phyloP scores from a whole-genome alignment of 768 basidiomycete genomes.

The Russula emetica region DNA sequence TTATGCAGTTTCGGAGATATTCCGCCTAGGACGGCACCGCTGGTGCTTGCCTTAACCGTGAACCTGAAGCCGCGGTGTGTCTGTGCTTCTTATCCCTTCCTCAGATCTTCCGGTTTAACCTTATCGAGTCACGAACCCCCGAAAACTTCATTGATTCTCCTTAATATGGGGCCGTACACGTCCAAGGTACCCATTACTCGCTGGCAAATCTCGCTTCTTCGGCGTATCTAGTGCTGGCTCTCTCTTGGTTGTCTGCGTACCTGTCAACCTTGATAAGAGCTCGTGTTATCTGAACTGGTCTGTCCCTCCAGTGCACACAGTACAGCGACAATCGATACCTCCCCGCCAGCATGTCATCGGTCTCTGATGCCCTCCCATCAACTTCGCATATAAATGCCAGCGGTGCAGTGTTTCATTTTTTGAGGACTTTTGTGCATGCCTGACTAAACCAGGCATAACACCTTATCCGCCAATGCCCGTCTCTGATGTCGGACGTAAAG shows the following conservation, averaged over 20 bases:
- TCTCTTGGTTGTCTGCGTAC: background rate
- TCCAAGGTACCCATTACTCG: conserved; percentile 4
- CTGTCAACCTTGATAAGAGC: conserved; percentile 21
- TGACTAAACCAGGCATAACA: conserved; percentile 1
- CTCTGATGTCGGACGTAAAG: background rate
- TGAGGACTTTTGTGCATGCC: background rate
- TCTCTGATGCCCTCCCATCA: background rate
- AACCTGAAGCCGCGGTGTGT: conserved; percentile 7
- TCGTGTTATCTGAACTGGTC: background rate
- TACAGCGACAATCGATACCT: conserved; percentile 4
- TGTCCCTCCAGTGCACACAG: background rate
- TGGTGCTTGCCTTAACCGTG: background rate
- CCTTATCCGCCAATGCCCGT: conserved; percentile 14
- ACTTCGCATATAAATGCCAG: conserved; percentile 14
- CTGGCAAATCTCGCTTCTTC: conserved; percentile 19
- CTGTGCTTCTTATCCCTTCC: background rate
- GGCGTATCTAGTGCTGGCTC: background rate
- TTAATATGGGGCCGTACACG: conserved; percentile 1
- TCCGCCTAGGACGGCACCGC: background rate
- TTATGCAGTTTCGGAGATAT: background rate
- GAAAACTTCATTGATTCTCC: conserved; percentile 10
- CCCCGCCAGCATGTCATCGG: background rate
- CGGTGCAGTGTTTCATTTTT: background rate
- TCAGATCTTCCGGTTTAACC: conserved; percentile 17
- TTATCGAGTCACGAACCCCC: conserved; percentile 18